These are phyloP conservation scores for Neurospora sp. DNA, from an alignment of 495 filamentous ascomycete species.

Conservation along the genomic window DNA sequence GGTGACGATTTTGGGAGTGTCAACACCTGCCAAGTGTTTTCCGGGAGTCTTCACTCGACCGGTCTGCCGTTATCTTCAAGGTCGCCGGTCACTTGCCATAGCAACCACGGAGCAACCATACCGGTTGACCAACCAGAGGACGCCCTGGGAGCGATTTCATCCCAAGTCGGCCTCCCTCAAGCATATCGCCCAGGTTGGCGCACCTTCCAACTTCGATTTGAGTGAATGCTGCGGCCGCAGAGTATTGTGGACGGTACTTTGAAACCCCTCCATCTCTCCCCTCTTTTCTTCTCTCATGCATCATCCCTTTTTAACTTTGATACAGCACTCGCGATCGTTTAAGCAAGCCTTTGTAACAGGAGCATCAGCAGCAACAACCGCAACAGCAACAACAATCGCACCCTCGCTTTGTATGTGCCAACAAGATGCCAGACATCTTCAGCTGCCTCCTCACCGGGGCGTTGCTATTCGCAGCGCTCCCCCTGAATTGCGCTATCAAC, in stretches of 20 bases:
- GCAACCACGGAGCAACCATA: background rate
- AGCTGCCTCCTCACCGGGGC: background rate
- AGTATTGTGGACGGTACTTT: background rate
- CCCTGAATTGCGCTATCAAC: background rate
- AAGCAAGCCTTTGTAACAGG: background rate
- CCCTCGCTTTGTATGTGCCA: background rate
- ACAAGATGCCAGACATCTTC: background rate
- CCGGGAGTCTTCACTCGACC: background rate
- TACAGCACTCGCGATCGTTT: background rate
- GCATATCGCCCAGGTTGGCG: background rate
- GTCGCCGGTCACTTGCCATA: background rate
- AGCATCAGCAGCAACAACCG: background rate
- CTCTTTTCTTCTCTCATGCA: background rate
- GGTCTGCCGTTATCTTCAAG: background rate
- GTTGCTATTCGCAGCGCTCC: too few relatives aligned
- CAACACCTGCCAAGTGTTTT: background rate
- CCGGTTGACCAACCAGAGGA: background rate
- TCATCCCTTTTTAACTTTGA: background rate
- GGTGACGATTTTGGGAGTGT: background rate
- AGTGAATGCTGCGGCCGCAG: background rate
- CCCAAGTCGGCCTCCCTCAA: background rate
- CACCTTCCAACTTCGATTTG: background rate
- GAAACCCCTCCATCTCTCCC: background rate
- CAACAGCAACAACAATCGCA: background rate
- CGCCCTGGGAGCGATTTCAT: background rate